Evolutionary conservation across 345 rosid genomes (phyloP), one percentile per base, ranked within the genome.

Genomic region (Syzygium oleosum): DNA sequence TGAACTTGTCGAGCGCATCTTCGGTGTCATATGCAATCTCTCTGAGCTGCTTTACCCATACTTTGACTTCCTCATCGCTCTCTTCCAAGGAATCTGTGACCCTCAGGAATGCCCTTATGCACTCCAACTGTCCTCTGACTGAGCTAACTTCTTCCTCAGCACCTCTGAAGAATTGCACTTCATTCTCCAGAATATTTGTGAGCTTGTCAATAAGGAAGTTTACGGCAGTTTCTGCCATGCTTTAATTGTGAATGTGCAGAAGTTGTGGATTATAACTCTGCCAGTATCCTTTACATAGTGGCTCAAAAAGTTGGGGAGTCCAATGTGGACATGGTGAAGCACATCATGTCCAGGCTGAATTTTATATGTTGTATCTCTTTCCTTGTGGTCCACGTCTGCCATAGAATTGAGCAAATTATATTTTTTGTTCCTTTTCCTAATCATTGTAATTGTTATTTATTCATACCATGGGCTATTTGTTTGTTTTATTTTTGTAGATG

Each of bases 11-110:
- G 1, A 91, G 85, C 68, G 52, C 86, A 83, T 91, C 93, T 86
- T 91, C 92, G 27, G 86, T 89, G 51, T 84, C 88, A 51, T 88
- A 84, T 84, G 91, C 92, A 43, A 86, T 85, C 23, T 92, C 89
- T 86, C 91, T 87, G 4, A 90, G 31, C 83, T 90, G 91, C 87
- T 89, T 86, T 13, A 92, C 90, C 93, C 92, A 92, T 0, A 85
- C 85, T 19, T 34, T 89, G 52, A 90, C 87, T 7, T 79, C 88
- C 14, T 84, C 88, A n/a, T 90, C 90, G 5, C 56, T 89, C 29
- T 92, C 87, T 43, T 63, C 90, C 43, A 88, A 34, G 16, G 87
- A 52, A 65, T 92, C 91, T 78, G 91, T 90, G 17, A 85, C 86
- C 86, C 86, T 85, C 46, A 92, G 86, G 59, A 87, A 84, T 7